phyloP scores from a whole-genome alignment of 495 filamentous ascomycete species.

The Aspergillus sparsus region DNA sequence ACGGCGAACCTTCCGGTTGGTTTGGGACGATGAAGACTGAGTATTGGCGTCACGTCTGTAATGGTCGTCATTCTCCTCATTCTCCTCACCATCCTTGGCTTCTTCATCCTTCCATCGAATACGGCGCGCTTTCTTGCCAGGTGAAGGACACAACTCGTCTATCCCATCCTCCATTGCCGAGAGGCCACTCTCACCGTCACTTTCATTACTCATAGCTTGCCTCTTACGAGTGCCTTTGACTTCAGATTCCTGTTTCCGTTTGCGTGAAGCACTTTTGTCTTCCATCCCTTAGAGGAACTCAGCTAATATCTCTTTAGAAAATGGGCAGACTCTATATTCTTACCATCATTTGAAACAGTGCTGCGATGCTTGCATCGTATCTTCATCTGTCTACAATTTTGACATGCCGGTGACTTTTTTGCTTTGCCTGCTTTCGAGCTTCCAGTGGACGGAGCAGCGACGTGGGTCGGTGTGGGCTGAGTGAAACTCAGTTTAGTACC shows the following conservation, averaged over 20 bases:
- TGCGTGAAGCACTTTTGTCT: too few relatives aligned
- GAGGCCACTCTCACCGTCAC: neutral
- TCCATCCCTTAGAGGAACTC: neutral
- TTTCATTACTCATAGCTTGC: neutral
- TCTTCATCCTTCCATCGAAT: conserved; percentile 3
- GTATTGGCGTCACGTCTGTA: neutral
- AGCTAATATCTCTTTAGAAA: neutral
- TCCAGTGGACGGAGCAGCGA: neutral
- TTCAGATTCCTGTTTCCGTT: neutral
- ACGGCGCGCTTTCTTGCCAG: neutral
- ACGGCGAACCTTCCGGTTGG: neutral
- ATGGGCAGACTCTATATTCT: neutral
- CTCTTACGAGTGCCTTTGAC: neutral
- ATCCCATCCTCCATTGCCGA: neutral
- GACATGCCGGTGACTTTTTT: conserved; percentile 16
- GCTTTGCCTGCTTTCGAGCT: conserved; percentile 2
- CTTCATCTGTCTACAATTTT: conserved; percentile 19
- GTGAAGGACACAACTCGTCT: neutral
- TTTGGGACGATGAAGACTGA: neutral
- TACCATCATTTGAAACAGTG: conserved; percentile 2
- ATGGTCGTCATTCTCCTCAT: neutral
- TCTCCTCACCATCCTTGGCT: neutral
- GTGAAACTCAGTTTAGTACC: too few relatives aligned
- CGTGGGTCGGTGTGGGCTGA: too few relatives aligned
- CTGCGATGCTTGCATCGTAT: conserved; percentile 24